phyloP scores from a whole-genome alignment of 1,139 yeast species.

The Wickerhamiella infanticola region DNA sequence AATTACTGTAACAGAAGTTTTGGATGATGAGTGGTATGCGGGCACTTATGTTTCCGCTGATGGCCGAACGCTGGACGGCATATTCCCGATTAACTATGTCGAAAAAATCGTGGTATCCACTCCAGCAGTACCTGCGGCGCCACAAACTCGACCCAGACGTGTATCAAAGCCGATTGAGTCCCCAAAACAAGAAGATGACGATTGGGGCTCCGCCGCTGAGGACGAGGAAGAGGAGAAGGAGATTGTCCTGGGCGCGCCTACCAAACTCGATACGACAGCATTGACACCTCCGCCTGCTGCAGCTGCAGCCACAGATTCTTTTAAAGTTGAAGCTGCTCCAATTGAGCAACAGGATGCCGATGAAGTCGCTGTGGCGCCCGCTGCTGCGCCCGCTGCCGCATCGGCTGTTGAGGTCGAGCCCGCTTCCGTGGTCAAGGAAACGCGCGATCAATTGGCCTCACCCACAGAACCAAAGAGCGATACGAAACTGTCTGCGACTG shows the following conservation, averaged over 20 bases:
- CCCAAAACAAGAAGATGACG: neutral
- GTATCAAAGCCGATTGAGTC: slow-evolving; percentile 7
- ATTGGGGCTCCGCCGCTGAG: slow-evolving; percentile 8
- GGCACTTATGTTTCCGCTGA: slow-evolving; percentile 40
- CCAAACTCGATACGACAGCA: neutral
- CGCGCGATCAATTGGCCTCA: slow-evolving; percentile 2
- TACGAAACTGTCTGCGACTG: slow-evolving; percentile 6
- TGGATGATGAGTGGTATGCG: slow-evolving; percentile 82
- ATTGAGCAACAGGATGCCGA: neutral
- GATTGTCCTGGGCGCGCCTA: slow-evolving; percentile 9
- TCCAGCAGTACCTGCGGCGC: slow-evolving; percentile 1
- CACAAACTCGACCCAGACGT: slow-evolving; percentile 14
- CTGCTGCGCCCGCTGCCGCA: neutral
- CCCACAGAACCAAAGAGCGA: neutral
- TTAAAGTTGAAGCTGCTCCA: neutral
- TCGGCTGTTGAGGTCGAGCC: neutral
- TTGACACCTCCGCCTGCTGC: neutral
- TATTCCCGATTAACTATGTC: slow-evolving; percentile 83
- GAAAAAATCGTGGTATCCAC: slow-evolving; percentile 19
- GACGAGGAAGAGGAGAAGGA: slow-evolving; percentile 8
- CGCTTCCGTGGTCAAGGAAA: neutral
- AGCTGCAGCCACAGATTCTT: neutral
- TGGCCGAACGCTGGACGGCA: slow-evolving; percentile 39
- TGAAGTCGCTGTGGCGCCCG: neutral
- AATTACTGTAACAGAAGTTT: slow-evolving; percentile 59